A percentile compares a stretch with the other conserved stretches of the same genome.
These are phyloP conservation scores for Pseudomassariella vexata DNA, from an alignment of 2,329 filamentous ascomycete genomes.

Conservation along the genomic window DNA sequence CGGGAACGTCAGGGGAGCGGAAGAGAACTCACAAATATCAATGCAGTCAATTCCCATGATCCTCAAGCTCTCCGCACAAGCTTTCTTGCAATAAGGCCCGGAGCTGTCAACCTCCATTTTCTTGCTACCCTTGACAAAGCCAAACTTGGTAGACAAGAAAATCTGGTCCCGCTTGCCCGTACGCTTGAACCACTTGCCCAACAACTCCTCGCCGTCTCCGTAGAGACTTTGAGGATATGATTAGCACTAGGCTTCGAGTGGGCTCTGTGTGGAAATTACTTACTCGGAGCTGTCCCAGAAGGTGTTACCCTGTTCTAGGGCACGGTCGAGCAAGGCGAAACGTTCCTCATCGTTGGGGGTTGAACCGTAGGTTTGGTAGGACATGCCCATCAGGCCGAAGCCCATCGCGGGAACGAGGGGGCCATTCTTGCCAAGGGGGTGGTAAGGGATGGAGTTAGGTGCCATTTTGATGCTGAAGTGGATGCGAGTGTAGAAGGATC, in stretches of 20 bases:
- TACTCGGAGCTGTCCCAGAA: conserved; percentile 37
- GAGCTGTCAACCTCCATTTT: conserved; percentile 23
- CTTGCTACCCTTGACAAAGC: conserved; percentile 18
- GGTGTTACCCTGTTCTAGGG: conserved; percentile 32
- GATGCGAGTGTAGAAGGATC: no score
- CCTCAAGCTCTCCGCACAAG: conserved; percentile 33
- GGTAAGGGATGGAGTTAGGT: no score
- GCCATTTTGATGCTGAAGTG: no score
- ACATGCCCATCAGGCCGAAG: conserved; percentile 16
- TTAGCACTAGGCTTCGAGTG: conserved; percentile 7
- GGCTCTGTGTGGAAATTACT: no score
- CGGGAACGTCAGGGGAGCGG: background rate
- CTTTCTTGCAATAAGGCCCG: conserved; percentile 32
- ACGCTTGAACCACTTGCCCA: conserved; percentile 42
- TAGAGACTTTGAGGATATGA: conserved; percentile 26
- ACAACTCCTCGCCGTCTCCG: conserved; percentile 37
- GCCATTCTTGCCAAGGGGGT: conserved; percentile 16
- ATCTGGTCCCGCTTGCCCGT: conserved; percentile 38
- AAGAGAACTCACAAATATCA: conserved; percentile 29
- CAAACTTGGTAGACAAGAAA: conserved; percentile 49
- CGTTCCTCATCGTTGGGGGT: conserved; percentile 30
- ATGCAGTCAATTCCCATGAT: conserved; percentile 35
- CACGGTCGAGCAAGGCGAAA: conserved; percentile 36
- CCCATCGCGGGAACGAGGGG: conserved; percentile 15
- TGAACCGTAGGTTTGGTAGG: conserved; percentile 9